Evolutionary conservation across 2,329 filamentous ascomycete genomes (phyloP).

Genomic region (Didymella pomorum): DNA sequence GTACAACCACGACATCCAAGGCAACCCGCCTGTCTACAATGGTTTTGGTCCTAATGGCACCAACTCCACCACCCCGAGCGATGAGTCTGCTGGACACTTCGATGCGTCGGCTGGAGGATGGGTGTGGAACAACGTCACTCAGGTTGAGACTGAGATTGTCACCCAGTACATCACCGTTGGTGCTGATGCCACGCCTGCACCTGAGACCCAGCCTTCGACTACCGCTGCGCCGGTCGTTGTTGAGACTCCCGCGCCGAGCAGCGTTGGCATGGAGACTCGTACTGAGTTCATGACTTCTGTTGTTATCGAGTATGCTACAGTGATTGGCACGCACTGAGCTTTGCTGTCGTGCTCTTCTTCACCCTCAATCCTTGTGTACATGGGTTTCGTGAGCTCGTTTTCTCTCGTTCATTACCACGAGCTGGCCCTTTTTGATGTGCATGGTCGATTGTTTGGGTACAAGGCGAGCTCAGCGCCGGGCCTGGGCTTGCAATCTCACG

Average conservation of each 20-base stretch:
- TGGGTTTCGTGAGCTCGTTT: background rate
- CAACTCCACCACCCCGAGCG: slow-evolving; percentile 24
- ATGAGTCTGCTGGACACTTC: slow-evolving; percentile 21
- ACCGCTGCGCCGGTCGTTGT: slow-evolving; percentile 57
- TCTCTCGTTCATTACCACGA: background rate
- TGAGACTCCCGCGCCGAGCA: slow-evolving; percentile 9
- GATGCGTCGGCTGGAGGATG: slow-evolving; percentile 23
- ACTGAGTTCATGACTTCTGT: slow-evolving; percentile 29
- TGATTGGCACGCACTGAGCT: slow-evolving; percentile 10
- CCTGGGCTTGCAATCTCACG: slow-evolving; percentile 1
- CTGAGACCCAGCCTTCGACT: slow-evolving; percentile 55
- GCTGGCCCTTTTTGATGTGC: background rate
- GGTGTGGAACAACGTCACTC: slow-evolving; percentile 27
- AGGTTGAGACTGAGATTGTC: slow-evolving; percentile 12
- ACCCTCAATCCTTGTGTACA: background rate
- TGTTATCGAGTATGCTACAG: slow-evolving; percentile 28
- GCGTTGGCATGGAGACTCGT: slow-evolving; percentile 13
- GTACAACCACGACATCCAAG: slow-evolving; percentile 38
- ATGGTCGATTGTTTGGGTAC: background rate
- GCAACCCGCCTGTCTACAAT: slow-evolving; percentile 36
- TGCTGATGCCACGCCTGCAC: slow-evolving; percentile 4
- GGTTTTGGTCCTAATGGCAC: slow-evolving; percentile 28
- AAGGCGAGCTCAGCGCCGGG: slow-evolving; percentile 6
- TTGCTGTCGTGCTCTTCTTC: background rate
- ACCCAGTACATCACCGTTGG: slow-evolving; percentile 21